Conservation (phyloP, 1,284 basidiomycete species). For the Hemileia vastatrix region DNA sequence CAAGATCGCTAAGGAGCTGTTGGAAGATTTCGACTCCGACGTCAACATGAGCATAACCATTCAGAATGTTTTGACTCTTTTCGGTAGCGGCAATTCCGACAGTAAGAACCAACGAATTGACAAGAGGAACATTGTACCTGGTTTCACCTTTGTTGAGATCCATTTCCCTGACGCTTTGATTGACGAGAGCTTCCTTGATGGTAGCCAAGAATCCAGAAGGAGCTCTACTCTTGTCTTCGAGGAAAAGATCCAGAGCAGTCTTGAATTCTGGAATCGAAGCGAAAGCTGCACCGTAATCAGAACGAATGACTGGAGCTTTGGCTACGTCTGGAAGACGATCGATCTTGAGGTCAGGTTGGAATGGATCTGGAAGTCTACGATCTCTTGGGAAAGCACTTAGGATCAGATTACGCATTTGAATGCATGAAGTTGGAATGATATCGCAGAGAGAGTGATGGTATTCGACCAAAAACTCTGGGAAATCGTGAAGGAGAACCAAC, state of each 20-base stretch:
- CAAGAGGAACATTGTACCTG: slow-evolving; percentile 69
- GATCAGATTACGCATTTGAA: slow-evolving; percentile 93
- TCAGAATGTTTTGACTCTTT: slow-evolving; percentile 68
- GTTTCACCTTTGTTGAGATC: slow-evolving; percentile 48
- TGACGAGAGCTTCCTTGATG: slow-evolving; percentile 65
- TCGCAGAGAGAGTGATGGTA: slow-evolving; percentile 94
- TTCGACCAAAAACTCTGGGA: slow-evolving; percentile 94
- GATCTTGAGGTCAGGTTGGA: slow-evolving; percentile 48
- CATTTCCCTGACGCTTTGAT: slow-evolving; percentile 45
- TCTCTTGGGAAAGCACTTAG: slow-evolving; percentile 84
- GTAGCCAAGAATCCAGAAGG: slow-evolving; percentile 63
- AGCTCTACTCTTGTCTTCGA: slow-evolving; percentile 59
- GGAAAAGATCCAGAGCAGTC: slow-evolving; percentile 67
- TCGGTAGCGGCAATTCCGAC: slow-evolving; percentile 80
- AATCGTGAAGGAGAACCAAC: slow-evolving; percentile 92
- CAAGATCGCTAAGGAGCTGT: slow-evolving; percentile 69
- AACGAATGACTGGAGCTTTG: slow-evolving; percentile 75
- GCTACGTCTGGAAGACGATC: slow-evolving; percentile 73
- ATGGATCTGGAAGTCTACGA: slow-evolving; percentile 74
- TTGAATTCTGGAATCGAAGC: slow-evolving; percentile 62
- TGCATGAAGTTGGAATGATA: slow-evolving; percentile 79
- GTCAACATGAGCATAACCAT: slow-evolving; percentile 67
- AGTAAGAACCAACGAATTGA: slow-evolving; percentile 91
- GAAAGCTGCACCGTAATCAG: slow-evolving; percentile 73
- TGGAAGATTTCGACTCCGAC: slow-evolving; percentile 68